Percentiles rank a stretch among this genome's conserved stretches.
These are phyloP conservation scores for Dalbergia oliveri DNA, from an alignment of 306 rosid species.

Conservation along the genomic window DNA sequence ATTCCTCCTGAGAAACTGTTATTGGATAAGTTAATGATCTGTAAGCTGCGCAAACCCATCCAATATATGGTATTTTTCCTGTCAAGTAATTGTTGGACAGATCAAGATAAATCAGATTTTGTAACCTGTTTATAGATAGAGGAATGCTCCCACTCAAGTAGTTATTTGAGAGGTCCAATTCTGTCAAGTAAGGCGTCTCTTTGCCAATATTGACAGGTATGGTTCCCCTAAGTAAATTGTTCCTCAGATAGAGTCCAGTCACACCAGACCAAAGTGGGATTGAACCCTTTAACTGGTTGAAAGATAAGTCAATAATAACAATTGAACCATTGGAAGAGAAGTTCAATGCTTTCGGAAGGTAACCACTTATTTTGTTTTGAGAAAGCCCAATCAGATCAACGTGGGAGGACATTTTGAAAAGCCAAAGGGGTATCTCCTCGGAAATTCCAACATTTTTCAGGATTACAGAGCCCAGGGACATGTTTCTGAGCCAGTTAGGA, in stretches of 20 bases:
- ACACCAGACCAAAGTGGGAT: conserved; percentile 26
- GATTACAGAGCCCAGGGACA: not conserved
- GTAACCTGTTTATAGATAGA: not conserved
- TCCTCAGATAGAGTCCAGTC: not conserved
- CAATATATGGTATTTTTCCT: conserved; percentile 34
- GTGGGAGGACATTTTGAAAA: conserved; percentile 20
- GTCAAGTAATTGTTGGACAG: conserved; percentile 32
- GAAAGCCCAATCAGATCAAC: conserved; percentile 21
- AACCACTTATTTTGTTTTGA: conserved; percentile 36
- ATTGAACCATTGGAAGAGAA: not conserved
- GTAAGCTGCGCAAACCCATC: not conserved
- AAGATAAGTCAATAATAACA: not conserved
- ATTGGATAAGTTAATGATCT: conserved; percentile 12
- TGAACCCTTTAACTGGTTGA: conserved; percentile 13
- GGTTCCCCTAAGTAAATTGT: conserved; percentile 24
- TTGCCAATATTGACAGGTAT: conserved; percentile 11
- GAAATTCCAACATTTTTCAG: conserved; percentile 29
- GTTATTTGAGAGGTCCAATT: conserved; percentile 44
- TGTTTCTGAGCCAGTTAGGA: conserved; percentile 35
- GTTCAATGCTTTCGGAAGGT: conserved; percentile 27
- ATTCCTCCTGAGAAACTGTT: conserved; percentile 34
- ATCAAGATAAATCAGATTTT: not conserved
- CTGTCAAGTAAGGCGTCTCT: not conserved
- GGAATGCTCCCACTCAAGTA: conserved; percentile 13
- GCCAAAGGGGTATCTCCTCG: not conserved